Evolutionary conservation across 2,329 filamentous ascomycete genomes (phyloP), one percentile per base, ranked within the genome.

Genomic region (Botrytis fragariae): DNA sequence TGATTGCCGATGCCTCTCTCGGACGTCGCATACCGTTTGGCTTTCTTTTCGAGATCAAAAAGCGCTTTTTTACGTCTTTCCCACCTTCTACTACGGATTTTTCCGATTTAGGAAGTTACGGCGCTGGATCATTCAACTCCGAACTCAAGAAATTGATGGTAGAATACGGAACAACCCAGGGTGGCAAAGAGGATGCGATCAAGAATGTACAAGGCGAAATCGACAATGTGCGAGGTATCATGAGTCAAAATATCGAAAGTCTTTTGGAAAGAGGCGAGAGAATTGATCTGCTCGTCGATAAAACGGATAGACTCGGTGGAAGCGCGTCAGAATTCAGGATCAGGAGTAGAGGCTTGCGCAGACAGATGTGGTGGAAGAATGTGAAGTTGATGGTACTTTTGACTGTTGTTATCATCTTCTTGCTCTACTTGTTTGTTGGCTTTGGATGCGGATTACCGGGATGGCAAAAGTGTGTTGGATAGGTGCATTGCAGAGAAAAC

Each of bases 321-420:
- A 96, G 90, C 82, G 94, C 96, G 71, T 87, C 91, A 78, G 96
- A 99, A 81, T 99, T 99, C 81, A 87, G 96, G 70, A 91, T 98
- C 29, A 87, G 95, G 77, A 97, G 93, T 82, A 86, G 94, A 39
- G 94, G 94, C 1, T 83, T 99, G 78, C 93, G 96, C 85, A 88
- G 97, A 81, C 89, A 92, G 83, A 98, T 99, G 96, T 99, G 96
- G 96, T 98, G 72, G 95, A 98, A 98, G 90, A 98, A 99, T 82
- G 88, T 97, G 63, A 97, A 97, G 85, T 84, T 99, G 78, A 97
- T 98, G 94, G 91, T 89, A 10, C 83, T 99, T 78, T 81, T 95
- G 75, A 86, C 83, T 6, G 80, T 98, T 62, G 93, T 95, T 2
- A 83, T 96, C 35, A 82, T 93, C 14, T 93, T 93, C 79, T 83